Evolutionary conservation across 768 basidiomycete genomes (phyloP), one percentile per base, ranked within the genome.

Genomic region (Suillus bovinus): DNA sequence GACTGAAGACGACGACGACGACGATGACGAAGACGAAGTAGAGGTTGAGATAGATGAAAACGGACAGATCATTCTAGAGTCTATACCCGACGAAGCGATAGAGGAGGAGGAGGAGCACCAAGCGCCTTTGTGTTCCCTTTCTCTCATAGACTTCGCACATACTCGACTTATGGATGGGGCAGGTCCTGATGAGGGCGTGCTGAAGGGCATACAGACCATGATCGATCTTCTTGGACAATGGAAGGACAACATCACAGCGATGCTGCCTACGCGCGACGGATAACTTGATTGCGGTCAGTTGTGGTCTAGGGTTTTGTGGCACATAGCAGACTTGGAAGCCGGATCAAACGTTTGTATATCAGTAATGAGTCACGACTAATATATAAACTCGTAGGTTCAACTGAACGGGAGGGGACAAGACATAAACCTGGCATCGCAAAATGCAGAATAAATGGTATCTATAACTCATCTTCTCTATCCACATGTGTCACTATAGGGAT

Each of bases 101-200:
- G 68, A 64, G 10, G 73, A 68, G n/a, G 74, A 69, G 17, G 69
- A 70, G 4, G 46, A 57, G 11, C 24, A n/a, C 16, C 64, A n/a
- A 64, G 71, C 57, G 58, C 68, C 54, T n/a, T 56, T 56, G 38
- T 89, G 83, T 64, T 78, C 81, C 16, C 80, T 97, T 63, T 89
- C 88, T 66, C 77, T 97, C 66, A 98, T 99, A 66, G 96, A 99
- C 78, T 98, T 99, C 72, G 96, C 95, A 8, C 96, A 99, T 73
- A 90, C 94, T 2, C 78, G 82, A 27, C 64, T 90, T 14, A 80
- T 75, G 8, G 83, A 86, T 0, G 93, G 90, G 0, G 68, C 85
- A 67, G 96, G 95, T 5, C 86, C 87, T 2, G 96, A 98, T 71
- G 74, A 82, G 42, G 90, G 96, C 0, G 86, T 96, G 20, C 72